These are phyloP conservation scores for Bryopsis sp. DNA, from an alignment of 139 green algal species.

Conservation along the genomic window DNA sequence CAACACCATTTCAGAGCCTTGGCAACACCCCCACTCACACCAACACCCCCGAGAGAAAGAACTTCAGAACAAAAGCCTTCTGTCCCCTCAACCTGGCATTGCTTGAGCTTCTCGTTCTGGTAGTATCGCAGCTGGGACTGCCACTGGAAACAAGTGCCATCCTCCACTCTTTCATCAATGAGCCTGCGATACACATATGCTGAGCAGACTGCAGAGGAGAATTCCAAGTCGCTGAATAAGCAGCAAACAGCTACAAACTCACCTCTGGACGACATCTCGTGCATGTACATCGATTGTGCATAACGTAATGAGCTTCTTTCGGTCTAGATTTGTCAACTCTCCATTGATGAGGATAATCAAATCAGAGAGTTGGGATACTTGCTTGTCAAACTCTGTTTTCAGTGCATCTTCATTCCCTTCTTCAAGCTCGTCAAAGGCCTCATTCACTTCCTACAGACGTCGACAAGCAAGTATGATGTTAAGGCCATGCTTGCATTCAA, in stretches of 20 bases:
- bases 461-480: too few species aligned
- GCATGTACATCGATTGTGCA: conserved; percentile 93
- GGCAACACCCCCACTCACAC: neutral
- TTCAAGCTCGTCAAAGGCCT: conserved; percentile 85
- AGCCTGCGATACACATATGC: conserved; percentile 6
- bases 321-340: conserved; percentile 62
- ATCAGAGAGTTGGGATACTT: conserved; percentile 65
- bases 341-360: conserved; percentile 84
- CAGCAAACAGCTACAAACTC: conserved; percentile 44
- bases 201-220: neutral
- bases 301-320: conserved; percentile 90
- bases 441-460: conserved; percentile 51
- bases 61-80: too few species aligned
- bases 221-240: neutral
- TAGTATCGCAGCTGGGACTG: conserved; percentile 80
- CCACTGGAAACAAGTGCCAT: conserved; percentile 74
- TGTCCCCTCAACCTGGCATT: conserved; percentile 57
- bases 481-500: neutral
- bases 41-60: neutral
- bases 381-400: conserved; percentile 56
- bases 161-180: conserved; percentile 74
- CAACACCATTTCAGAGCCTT: neutral
- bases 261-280: conserved; percentile 74
- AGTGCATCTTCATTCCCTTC: conserved; percentile 87
- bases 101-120: conserved; percentile 65